These are phyloP conservation scores for Quercus gilva DNA, from an alignment of 306 rosid species.

Conservation along the genomic window DNA sequence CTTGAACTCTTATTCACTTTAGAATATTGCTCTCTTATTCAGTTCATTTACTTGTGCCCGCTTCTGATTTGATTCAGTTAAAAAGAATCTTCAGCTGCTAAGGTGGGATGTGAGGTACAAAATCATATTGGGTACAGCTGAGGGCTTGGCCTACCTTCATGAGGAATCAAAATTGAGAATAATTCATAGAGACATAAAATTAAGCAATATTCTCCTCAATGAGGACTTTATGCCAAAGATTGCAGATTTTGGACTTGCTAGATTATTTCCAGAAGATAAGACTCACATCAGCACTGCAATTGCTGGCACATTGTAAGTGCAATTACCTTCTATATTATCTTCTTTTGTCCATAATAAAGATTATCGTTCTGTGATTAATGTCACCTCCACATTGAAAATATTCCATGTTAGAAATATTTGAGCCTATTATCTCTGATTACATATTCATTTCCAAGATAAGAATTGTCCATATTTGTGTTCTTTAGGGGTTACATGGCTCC, in stretches of 20 bases:
- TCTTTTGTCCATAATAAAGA: neutral
- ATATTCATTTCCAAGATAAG: neutral
- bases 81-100: slow-evolving; percentile 13
- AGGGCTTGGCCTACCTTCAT: slow-evolving; percentile 65
- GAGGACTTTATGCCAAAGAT: slow-evolving; percentile 54
- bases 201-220: slow-evolving; percentile 57
- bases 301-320: slow-evolving; percentile 43
- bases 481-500: slow-evolving; percentile 87
- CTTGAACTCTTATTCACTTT: neutral
- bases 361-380: neutral
- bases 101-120: slow-evolving; percentile 37
- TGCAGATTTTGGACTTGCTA: slow-evolving; percentile 79
- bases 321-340: neutral
- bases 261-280: slow-evolving; percentile 48
- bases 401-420: neutral
- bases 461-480: neutral
- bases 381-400: neutral
- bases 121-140: slow-evolving; percentile 46
- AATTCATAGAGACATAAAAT: slow-evolving; percentile 68
- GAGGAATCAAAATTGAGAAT: slow-evolving; percentile 61
- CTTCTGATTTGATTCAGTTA: slow-evolving; percentile 9
- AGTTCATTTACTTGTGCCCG: neutral
- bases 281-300: slow-evolving; percentile 44
- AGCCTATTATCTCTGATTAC: too few species aligned
- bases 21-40: neutral